Evolutionary conservation across 2,329 filamentous ascomycete species (phyloP).

Genomic region (Leptographium galeiforme): DNA sequence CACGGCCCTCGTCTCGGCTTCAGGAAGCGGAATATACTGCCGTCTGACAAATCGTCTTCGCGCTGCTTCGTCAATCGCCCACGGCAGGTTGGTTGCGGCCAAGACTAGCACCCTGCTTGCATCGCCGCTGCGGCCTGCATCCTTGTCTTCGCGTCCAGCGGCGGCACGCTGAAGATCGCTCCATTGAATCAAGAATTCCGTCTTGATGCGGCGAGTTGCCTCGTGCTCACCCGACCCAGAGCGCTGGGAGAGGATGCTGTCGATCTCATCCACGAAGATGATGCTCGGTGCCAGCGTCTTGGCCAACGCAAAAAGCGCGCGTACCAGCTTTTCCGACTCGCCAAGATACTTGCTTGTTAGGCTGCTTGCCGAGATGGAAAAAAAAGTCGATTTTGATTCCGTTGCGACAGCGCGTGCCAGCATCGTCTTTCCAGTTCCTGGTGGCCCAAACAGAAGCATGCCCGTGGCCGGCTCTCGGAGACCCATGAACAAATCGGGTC

Average conservation of each 20-base stretch:
- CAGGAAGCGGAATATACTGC: conserved; percentile 91
- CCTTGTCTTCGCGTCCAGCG: conserved; percentile 60
- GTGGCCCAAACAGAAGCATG: conserved; percentile 92
- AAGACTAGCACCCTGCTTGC: conserved; percentile 81
- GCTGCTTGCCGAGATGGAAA: conserved; percentile 89
- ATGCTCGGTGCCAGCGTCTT: conserved; percentile 84
- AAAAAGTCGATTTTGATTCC: conserved; percentile 89
- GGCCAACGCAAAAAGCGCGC: conserved; percentile 80
- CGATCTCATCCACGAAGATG: conserved; percentile 97
- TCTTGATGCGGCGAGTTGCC: conserved; percentile 87
- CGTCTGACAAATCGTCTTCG: conserved; percentile 78
- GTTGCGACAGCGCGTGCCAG: conserved; percentile 87
- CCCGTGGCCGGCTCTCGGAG: conserved; percentile 85
- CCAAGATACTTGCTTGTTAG: conserved; percentile 92
- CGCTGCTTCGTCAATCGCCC: conserved; percentile 95
- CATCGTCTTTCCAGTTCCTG: conserved; percentile 99
- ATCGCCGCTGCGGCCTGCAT: conserved; percentile 68
- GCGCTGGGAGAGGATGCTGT: conserved; percentile 76
- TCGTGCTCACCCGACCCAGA: conserved; percentile 81
- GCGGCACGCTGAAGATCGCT: conserved; percentile 79
- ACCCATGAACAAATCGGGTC: conserved; percentile 91
- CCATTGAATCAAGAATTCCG: conserved; percentile 96
- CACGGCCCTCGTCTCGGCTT: conserved; percentile 63
- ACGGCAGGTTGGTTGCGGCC: conserved; percentile 89
- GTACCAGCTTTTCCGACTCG: conserved; percentile 91